Conservation (phyloP, 768 basidiomycete species). For the Panaeolus papilionaceus region DNA sequence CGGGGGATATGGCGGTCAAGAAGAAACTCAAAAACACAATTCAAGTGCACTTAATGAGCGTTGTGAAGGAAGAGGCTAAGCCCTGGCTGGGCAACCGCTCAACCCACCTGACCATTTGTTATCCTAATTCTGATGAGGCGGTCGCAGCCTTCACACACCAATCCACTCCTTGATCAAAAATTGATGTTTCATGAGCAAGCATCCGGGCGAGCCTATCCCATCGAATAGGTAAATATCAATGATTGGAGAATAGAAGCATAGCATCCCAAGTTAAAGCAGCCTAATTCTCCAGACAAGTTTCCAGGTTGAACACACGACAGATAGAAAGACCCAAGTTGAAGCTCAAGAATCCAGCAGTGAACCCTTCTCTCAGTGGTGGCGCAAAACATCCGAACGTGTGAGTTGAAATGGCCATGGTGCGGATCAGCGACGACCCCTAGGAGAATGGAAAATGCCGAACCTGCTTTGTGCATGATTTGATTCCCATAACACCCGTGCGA, state of each 20-base stretch:
- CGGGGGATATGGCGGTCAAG: constrained; percentile 7
- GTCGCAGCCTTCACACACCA: not conserved
- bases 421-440: not conserved
- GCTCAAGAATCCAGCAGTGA: not conserved
- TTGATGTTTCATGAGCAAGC: not conserved
- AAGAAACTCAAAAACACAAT: not conserved
- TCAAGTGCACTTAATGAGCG: not conserved
- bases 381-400: constrained; percentile 8
- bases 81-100: not conserved
- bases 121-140: not conserved
- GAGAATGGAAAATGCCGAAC: constrained; percentile 1
- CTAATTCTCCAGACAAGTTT: not conserved
- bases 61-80: not conserved
- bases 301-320: not conserved
- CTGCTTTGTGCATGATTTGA: not conserved
- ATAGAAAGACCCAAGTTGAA: not conserved
- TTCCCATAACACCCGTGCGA: constrained; percentile 27
- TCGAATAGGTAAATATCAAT: not conserved
- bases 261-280: not conserved
- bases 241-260: not conserved
- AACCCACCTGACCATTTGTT: not conserved
- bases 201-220: not conserved
- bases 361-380: not conserved
- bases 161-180: not conserved
- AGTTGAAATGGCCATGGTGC: not conserved